Evolutionary conservation across 2,329 filamentous ascomycete species (phyloP).

Genomic region (Fusarium continuum): DNA sequence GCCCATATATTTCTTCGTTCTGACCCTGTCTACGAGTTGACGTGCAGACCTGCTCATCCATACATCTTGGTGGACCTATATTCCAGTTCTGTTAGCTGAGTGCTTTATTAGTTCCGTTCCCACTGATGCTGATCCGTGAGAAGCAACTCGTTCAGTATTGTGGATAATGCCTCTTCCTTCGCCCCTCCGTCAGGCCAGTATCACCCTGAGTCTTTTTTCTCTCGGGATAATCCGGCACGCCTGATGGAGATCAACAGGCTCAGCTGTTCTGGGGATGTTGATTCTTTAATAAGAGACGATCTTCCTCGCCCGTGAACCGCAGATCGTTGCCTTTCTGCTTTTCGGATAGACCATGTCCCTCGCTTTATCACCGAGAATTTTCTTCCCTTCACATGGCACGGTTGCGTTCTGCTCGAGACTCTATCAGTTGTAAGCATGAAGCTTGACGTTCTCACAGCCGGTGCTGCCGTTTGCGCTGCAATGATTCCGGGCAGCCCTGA

Average conservation of each 20-base stretch:
- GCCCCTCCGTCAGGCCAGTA: neutral
- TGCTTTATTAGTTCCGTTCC: no score
- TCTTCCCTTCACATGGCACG: neutral
- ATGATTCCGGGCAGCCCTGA: neutral
- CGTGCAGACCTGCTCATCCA: neutral
- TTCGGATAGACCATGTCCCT: neutral
- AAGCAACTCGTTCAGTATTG: neutral
- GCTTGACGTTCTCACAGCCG: slow-evolving; percentile 18
- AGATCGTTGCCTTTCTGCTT: slow-evolving; percentile 27
- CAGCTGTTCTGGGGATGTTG: neutral
- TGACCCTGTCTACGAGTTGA: neutral
- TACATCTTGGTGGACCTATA: neutral
- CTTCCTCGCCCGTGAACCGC: slow-evolving; percentile 4
- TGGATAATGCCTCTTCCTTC: slow-evolving; percentile 1
- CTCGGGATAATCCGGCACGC: neutral
- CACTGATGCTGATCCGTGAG: neutral
- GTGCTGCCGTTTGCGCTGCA: slow-evolving; percentile 10
- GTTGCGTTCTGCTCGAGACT: neutral
- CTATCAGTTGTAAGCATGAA: slow-evolving; percentile 17
- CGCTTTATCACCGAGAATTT: neutral
- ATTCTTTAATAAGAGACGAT: slow-evolving; percentile 15
- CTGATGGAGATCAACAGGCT: neutral
- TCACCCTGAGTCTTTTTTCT: neutral
- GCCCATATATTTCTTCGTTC: neutral
- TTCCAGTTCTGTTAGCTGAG: neutral